Conservation (phyloP, 495 filamentous ascomycete genomes). For the Xylaria venustula region DNA sequence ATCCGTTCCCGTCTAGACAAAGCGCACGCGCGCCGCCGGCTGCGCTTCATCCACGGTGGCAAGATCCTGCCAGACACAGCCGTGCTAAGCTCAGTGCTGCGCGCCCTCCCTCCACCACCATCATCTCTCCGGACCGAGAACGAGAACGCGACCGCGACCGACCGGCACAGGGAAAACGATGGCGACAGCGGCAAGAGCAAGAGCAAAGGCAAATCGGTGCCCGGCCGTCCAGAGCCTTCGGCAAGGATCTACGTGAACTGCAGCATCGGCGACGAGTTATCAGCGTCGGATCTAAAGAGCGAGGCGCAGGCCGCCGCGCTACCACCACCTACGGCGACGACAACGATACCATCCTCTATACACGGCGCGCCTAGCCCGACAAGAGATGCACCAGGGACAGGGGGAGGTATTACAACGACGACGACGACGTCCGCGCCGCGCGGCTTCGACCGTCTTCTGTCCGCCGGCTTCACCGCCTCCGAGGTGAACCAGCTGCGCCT, state of each 20-base stretch:
- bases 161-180: constrained; percentile 14
- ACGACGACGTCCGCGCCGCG: constrained; percentile 64
- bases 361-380: neutral
- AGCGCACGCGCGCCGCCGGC: constrained; percentile 58
- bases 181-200: constrained; percentile 24
- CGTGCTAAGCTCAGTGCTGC: constrained; percentile 64
- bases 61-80: constrained; percentile 73
- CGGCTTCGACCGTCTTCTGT: constrained; percentile 85
- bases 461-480: constrained; percentile 72
- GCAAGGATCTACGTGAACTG: constrained; percentile 80
- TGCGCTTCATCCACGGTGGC: constrained; percentile 86
- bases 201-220: constrained; percentile 52
- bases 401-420: constrained; percentile 3
- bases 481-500: constrained; percentile 80
- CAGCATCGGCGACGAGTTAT: constrained; percentile 75
- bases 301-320: constrained; percentile 55
- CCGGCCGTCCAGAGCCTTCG: constrained; percentile 26
- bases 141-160: neutral
- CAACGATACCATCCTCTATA: neutral
- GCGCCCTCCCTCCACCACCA: constrained; percentile 53
- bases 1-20: constrained; percentile 72
- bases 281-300: constrained; percentile 61
- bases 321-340: constrained; percentile 22
- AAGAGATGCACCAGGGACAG: no score
- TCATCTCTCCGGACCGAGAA: neutral